A percentile compares a stretch with the other conserved stretches of the same genome.
These are phyloP conservation scores for Rhinocladiella mackenziei DNA, from an alignment of 2,329 filamentous ascomycete species.

Conservation along the genomic window DNA sequence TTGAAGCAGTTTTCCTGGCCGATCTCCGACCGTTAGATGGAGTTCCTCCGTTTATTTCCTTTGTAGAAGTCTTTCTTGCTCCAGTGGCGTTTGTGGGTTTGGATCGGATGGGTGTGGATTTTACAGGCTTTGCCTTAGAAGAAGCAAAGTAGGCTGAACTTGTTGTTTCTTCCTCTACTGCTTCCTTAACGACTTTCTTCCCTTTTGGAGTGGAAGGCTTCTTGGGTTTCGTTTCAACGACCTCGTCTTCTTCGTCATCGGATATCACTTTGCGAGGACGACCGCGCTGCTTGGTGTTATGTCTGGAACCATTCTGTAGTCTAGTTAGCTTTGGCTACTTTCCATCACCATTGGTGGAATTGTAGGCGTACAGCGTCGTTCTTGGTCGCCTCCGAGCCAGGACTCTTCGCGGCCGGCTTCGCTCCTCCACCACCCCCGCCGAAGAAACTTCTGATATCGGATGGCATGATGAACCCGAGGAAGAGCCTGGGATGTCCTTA, in stretches of 20 bases:
- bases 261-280: conserved; percentile 64
- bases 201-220: conserved; percentile 34
- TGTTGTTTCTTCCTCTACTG: conserved; percentile 55
- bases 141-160: conserved; percentile 61
- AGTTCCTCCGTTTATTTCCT: conserved; percentile 34
- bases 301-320: conserved; percentile 4
- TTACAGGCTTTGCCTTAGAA: conserved; percentile 46
- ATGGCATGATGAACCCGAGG: conserved; percentile 67
- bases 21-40: conserved; percentile 25
- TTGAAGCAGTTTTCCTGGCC: conserved; percentile 34
- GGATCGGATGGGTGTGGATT: conserved; percentile 26
- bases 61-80: conserved; percentile 19
- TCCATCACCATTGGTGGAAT: too few relatives aligned
- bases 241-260: conserved; percentile 70
- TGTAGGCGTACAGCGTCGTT: conserved; percentile 10
- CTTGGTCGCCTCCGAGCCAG: conserved; percentile 1
- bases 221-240: conserved; percentile 34
- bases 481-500: too few relatives aligned
- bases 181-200: conserved; percentile 40
- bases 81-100: conserved; percentile 26
- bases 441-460: conserved; percentile 89
- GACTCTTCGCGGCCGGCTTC: conserved; percentile 36
- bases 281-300: conserved; percentile 12
- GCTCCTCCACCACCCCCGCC: conserved; percentile 56
- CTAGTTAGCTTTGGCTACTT: not conserved